These are phyloP conservation scores for Gnaphalium uliginosum DNA, from an alignment of 129 eudicot species.

Conservation along the genomic window DNA sequence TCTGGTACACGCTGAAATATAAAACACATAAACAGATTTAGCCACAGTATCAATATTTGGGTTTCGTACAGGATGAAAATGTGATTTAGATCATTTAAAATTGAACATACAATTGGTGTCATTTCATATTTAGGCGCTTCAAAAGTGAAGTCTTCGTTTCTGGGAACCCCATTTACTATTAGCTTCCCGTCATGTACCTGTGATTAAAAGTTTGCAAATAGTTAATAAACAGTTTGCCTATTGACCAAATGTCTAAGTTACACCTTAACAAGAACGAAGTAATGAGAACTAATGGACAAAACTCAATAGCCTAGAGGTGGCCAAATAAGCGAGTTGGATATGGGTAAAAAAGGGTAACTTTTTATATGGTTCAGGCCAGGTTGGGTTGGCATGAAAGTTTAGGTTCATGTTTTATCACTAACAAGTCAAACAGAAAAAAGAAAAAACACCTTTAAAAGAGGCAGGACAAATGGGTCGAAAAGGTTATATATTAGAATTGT, in stretches of 20 bases:
- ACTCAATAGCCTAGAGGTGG: background rate
- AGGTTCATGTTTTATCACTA: background rate
- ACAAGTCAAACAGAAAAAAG: background rate
- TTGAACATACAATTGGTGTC: conserved; percentile 62
- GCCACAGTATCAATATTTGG: conserved; percentile 3
- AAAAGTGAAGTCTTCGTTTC: conserved; percentile 68
- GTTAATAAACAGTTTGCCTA: background rate
- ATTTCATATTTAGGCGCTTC: conserved; percentile 92
- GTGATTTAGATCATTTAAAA: background rate
- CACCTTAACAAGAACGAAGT: background rate
- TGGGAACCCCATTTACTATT: conserved; percentile 74
- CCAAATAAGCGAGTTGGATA: background rate
- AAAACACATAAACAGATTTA: conserved; percentile 12
- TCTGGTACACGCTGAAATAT: conserved; percentile 81
- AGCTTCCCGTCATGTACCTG: conserved; percentile 91
- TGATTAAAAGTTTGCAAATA: conserved; percentile 20
- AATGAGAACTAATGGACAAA: background rate
- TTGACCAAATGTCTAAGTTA: background rate
- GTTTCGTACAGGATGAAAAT: conserved; percentile 1
- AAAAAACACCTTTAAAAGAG: background rate
- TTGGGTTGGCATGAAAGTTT: background rate
- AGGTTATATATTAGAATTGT: background rate
- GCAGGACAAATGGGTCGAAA: background rate
- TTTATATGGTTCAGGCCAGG: background rate
- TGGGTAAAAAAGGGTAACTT: background rate